phyloP scores from a whole-genome alignment of 2,329 filamentous ascomycete genomes.

The Fusarium drepaniforme region DNA sequence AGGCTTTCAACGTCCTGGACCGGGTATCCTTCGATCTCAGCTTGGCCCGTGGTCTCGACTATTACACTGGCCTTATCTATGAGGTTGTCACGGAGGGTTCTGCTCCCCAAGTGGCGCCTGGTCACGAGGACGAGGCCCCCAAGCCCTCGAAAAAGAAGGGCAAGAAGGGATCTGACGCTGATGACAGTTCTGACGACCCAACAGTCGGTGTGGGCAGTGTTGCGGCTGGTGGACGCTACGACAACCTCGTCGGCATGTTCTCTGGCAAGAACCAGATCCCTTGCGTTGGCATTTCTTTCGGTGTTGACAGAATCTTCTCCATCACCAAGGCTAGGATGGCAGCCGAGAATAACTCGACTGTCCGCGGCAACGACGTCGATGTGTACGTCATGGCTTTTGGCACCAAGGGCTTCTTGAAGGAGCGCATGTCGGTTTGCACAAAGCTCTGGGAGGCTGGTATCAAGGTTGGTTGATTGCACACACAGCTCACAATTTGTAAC shows the following conservation, averaged over 20 bases:
- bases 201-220: conserved; percentile 87
- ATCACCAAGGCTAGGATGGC: conserved; percentile 83
- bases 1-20: conserved; percentile 79
- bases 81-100: conserved; percentile 89
- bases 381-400: conserved; percentile 97
- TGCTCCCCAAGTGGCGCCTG: conserved; percentile 61
- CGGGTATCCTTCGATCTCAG: conserved; percentile 90
- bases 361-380: conserved; percentile 78
- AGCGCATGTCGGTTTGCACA: conserved; percentile 85
- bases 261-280: conserved; percentile 84
- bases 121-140: conserved; percentile 49
- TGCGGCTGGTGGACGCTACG: conserved; percentile 91
- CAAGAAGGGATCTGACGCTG: conserved; percentile 65
- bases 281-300: conserved; percentile 80
- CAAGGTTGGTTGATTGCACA: conserved; percentile 65
- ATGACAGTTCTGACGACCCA: conserved; percentile 82
- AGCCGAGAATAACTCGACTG: conserved; percentile 67
- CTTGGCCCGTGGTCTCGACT: conserved; percentile 90
- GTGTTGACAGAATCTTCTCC: conserved; percentile 94
- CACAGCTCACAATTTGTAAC: not conserved
- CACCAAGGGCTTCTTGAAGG: conserved; percentile 80
- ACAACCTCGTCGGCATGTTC: conserved; percentile 96
- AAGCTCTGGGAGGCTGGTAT: conserved; percentile 88
- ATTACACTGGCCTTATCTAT: conserved; percentile 92
- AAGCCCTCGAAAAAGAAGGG: conserved; percentile 63